Evolutionary conservation across 73 alveolate species (phyloP).

Genomic region (Durusdinium trenchii): DNA sequence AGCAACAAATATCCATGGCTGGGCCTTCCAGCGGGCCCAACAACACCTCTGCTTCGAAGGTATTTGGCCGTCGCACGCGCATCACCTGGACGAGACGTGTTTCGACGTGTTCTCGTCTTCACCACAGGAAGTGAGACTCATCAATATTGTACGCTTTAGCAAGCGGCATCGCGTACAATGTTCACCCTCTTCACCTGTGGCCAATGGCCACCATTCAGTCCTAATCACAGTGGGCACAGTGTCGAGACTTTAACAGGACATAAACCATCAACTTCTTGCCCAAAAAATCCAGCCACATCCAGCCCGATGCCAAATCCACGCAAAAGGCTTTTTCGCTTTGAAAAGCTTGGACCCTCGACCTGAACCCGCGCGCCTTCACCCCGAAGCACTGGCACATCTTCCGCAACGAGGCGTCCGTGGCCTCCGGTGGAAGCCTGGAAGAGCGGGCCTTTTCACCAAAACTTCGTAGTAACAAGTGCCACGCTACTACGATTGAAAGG

Average conservation of each 20-base stretch:
- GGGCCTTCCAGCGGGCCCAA: conserved; percentile 38
- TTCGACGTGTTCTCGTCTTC: no score
- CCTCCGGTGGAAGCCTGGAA: conserved; percentile 45
- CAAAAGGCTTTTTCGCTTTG: background rate
- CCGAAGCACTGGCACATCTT: conserved; percentile 74
- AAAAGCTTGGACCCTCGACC: background rate
- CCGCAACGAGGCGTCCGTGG: conserved; percentile 56
- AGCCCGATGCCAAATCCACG: no score
- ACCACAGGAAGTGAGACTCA: no score
- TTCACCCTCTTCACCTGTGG: no score
- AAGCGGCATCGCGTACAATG: no score
- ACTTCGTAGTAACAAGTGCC: no score
- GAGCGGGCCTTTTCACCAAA: no score
- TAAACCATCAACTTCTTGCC: no score
- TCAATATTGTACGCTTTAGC: no score
- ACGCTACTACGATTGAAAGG: no score
- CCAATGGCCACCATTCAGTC: background rate
- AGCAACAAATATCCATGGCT: background rate
- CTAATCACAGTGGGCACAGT: background rate
- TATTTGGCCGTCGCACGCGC: conserved; percentile 31
- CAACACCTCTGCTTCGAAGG: conserved; percentile 8
- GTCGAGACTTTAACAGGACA: background rate
- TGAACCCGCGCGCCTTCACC: background rate
- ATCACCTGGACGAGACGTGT: background rate
- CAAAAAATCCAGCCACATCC: no score